Evolutionary conservation across 2,329 filamentous ascomycete genomes (phyloP).

Genomic region (Colletotrichum lini): DNA sequence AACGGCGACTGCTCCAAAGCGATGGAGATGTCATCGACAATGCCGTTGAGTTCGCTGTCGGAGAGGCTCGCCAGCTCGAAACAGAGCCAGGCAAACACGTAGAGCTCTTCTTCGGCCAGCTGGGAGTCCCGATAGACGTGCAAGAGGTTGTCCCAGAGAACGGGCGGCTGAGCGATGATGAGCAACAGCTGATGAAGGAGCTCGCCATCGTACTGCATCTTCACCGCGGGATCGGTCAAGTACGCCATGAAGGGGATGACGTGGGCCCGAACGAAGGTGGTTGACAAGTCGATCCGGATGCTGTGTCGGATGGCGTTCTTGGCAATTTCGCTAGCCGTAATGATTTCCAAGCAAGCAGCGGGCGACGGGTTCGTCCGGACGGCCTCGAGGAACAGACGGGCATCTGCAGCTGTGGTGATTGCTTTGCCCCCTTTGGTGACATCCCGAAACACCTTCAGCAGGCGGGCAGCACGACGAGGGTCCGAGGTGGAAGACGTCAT

Average conservation of each 20-base stretch:
- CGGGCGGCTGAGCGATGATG: slow-evolving; percentile 64
- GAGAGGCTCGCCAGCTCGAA: slow-evolving; percentile 62
- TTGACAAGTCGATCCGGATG: slow-evolving; percentile 46
- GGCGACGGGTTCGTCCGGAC: slow-evolving; percentile 41
- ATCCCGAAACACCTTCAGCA: slow-evolving; percentile 38
- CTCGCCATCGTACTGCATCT: slow-evolving; percentile 64
- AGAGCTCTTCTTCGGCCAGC: slow-evolving; percentile 46
- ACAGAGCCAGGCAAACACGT: slow-evolving; percentile 64
- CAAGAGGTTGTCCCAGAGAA: slow-evolving; percentile 61
- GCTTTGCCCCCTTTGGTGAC: slow-evolving; percentile 37
- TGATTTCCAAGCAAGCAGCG: slow-evolving; percentile 47
- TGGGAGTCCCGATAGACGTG: slow-evolving; percentile 57
- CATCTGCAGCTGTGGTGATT: slow-evolving; percentile 41
- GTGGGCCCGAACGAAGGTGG: slow-evolving; percentile 49
- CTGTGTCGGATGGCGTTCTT: slow-evolving; percentile 46
- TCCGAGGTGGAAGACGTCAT: slow-evolving; percentile 5
- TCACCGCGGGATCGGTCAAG: slow-evolving; percentile 59
- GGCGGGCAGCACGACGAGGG: slow-evolving; percentile 29
- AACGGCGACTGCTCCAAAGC: slow-evolving; percentile 47
- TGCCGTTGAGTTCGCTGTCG: slow-evolving; percentile 43
- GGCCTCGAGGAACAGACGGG: slow-evolving; percentile 49
- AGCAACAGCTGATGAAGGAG: slow-evolving; percentile 63
- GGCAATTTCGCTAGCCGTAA: slow-evolving; percentile 45
- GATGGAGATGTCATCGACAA: slow-evolving; percentile 45
- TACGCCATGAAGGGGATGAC: slow-evolving; percentile 55